Base-by-base conservation (phyloP, 2,329 filamentous ascomycete genomes). In the Paraphaeosphaeria minitans region DNA sequence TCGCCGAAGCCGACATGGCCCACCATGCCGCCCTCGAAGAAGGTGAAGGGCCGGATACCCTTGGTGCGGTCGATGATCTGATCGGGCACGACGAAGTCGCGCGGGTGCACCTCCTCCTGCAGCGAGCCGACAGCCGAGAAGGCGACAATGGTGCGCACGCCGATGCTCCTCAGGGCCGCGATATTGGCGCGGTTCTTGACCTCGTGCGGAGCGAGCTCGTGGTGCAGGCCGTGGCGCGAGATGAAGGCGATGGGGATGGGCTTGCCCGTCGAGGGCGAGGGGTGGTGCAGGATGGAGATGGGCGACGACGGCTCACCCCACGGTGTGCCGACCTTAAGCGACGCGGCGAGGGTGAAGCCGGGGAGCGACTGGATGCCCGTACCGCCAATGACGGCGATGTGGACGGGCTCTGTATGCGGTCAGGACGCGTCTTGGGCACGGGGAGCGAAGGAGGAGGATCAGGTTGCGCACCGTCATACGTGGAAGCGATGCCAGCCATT, bases 51-150 rank as follows among this genome's bases (percentile, higher is more conserved):
- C 8, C 95, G 85, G 63, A 97, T 84, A 55, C 94, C 95, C 85
- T 97, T 98, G 66, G 94, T 98, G 63, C 94, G 91, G 81, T 99
- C 95, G 75, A 98, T 97, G 77, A 96, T 86, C 82, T 99, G 95
- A 79, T 97, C 93, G 0, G 94, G 95, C 13, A 99, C 85, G 53
- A 98, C 91, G 77, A 99, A 99, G 82, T 99, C 95, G 80, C 95
- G 90, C 45, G 95, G 95, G 80, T 91, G 92, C 77, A 99, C 94
- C 73, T 92, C 87, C 81, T 97, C 95, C 75, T 90, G 92, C 75
- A 99, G 82, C 71, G 90, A 94, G 62, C 95, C 95, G 57, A 99
- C 95, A 50, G 95, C 95, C 64, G 90, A 94, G 82, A 99, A 99
- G 64, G 94, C 93, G 74, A 99, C 91, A 76, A 98, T 87, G 75